Percentiles rank a stretch among this genome's conserved stretches.
Evolutionary conservation across 306 rosid species (phyloP).

Genomic region (Canavalia ensiformis): DNA sequence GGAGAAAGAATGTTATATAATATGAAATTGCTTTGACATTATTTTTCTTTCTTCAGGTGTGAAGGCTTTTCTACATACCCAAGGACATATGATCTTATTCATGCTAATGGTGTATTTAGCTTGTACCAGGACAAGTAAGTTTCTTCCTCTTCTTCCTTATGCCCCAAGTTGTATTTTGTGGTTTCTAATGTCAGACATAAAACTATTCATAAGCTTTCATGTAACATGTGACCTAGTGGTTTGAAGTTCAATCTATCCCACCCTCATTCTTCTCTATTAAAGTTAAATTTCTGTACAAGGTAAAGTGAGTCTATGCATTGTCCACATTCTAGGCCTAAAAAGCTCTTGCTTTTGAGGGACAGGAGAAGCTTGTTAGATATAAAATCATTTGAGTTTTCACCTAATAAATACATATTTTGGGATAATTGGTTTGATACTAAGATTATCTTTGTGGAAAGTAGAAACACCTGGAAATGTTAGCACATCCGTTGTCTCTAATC

Average conservation of each 20-base stretch:
- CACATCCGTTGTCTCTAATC: not conserved
- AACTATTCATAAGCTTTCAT: not conserved
- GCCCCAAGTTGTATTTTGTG: not conserved
- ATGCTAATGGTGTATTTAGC: constrained; percentile 82
- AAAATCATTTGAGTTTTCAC: not conserved
- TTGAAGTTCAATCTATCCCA: not conserved
- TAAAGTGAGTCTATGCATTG: not conserved
- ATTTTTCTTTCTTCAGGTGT: constrained; percentile 73
- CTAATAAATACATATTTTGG: not conserved
- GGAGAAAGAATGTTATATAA: constrained; percentile 23
- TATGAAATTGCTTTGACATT: constrained; percentile 27
- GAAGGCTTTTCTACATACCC: constrained; percentile 99
- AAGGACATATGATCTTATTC: constrained; percentile 94
- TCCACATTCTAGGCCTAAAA: not conserved
- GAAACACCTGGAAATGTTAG: constrained; percentile 17
- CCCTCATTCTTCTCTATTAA: not conserved
- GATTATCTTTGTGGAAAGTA: not conserved
- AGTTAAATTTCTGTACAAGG: not conserved
- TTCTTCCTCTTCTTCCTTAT: constrained; percentile 44
- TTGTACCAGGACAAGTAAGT: constrained; percentile 82
- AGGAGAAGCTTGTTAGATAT: not conserved
- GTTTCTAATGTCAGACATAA: not conserved
- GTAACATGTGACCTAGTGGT: not conserved
- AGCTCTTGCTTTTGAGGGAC: not conserved
- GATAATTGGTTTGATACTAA: not conserved